Percentiles rank a stretch among this genome's conserved stretches.
Conservation (phyloP, 768 basidiomycete genomes). For the Suillus weaverae region DNA sequence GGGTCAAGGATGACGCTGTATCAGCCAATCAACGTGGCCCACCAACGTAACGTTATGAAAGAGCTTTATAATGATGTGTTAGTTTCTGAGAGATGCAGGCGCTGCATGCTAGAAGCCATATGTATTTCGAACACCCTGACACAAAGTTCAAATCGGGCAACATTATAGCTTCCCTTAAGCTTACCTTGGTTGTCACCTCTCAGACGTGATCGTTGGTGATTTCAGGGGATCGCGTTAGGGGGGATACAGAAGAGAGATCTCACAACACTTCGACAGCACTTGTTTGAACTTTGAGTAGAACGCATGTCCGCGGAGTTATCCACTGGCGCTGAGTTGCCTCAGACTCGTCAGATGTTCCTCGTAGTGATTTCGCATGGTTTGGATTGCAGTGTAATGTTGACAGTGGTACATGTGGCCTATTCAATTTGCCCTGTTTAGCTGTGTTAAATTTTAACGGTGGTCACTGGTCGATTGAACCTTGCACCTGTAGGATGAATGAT, state of each 20-base stretch:
- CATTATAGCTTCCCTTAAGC: background rate
- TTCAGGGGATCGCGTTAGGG: background rate
- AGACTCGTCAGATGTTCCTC: background rate
- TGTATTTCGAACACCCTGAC: background rate
- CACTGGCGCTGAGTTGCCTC: slow-evolving; percentile 1
- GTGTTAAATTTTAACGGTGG: background rate
- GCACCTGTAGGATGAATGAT: background rate
- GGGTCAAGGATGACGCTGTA: slow-evolving; percentile 4
- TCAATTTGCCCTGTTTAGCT: background rate
- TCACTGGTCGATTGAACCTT: background rate
- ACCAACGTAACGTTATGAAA: background rate
- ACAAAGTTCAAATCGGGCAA: background rate
- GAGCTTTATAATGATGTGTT: background rate
- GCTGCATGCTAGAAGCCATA: background rate
- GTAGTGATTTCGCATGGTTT: background rate
- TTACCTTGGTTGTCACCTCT: background rate
- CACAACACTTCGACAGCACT: background rate
- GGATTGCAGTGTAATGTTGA: background rate
- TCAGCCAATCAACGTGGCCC: slow-evolving; percentile 1
- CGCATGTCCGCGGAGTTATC: background rate
- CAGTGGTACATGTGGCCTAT: background rate
- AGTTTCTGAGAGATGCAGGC: background rate
- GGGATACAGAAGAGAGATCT: background rate
- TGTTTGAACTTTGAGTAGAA: background rate
- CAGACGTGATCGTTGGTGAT: background rate